phyloP scores from a whole-genome alignment of 1,284 basidiomycete genomes.

The Tausonia pullulans region DNA sequence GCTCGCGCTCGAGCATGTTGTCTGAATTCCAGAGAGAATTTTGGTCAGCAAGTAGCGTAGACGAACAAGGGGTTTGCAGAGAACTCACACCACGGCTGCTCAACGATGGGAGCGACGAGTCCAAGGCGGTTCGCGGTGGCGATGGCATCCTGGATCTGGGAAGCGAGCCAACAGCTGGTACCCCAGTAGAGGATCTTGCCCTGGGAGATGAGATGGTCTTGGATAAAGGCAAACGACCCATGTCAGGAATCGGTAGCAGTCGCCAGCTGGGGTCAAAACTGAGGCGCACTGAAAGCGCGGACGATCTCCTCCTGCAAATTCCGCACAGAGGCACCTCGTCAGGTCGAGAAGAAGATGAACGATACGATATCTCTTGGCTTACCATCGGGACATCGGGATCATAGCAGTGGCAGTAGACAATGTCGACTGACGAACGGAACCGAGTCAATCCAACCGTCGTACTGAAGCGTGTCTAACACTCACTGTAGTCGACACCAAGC shows the following conservation, averaged over 20 bases:
- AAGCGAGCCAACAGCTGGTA: slow-evolving; percentile 68
- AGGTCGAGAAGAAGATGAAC: not conserved
- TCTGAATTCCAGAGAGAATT: slow-evolving; percentile 40
- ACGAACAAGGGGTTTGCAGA: not conserved
- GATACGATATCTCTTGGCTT: not conserved
- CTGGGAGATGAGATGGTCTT: slow-evolving; percentile 36
- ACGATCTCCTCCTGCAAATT: slow-evolving; percentile 37
- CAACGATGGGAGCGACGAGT: slow-evolving; percentile 60
- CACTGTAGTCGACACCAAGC: slow-evolving; percentile 3
- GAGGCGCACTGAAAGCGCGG: slow-evolving; percentile 37
- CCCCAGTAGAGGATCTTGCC: slow-evolving; percentile 41
- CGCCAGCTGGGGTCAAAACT: not conserved
- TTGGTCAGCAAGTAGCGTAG: slow-evolving; percentile 33
- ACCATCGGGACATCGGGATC: slow-evolving; percentile 7
- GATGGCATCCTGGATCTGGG: slow-evolving; percentile 41
- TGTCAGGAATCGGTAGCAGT: not conserved
- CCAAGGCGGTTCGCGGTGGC: slow-evolving; percentile 59
- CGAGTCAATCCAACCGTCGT: too few species aligned
- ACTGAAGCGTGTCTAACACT: too few species aligned
- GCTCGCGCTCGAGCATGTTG: not conserved
- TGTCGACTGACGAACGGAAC: not conserved
- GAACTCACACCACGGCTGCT: slow-evolving; percentile 42
- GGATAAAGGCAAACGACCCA: too few species aligned
- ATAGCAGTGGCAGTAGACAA: slow-evolving; percentile 2
- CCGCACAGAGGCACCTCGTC: not conserved